Conservation (phyloP, 345 rosid species). For the Viola odorata region DNA sequence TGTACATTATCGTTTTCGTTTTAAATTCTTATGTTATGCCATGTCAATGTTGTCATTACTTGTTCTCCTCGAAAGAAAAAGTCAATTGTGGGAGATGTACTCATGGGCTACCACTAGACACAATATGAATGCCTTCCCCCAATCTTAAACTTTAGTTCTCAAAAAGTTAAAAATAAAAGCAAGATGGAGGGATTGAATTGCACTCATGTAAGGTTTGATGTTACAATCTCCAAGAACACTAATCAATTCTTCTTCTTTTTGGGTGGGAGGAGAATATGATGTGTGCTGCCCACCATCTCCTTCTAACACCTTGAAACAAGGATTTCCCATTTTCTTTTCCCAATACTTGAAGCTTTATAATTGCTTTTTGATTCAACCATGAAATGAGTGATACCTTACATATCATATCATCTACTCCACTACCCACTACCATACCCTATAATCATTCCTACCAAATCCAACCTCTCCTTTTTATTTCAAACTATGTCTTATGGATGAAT, state of each 20-base stretch:
- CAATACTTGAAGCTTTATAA: background rate
- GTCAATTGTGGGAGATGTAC: slow-evolving; percentile 10
- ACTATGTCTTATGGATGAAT: too few relatives aligned
- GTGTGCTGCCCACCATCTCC: slow-evolving; percentile 20
- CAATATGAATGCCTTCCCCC: slow-evolving; percentile 16
- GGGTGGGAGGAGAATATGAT: slow-evolving; percentile 19
- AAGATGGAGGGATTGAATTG: slow-evolving; percentile 13
- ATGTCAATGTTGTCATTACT: too few relatives aligned
- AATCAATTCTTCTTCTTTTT: too few relatives aligned
- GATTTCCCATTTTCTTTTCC: background rate
- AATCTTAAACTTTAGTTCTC: too few relatives aligned
- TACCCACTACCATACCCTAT: slow-evolving; percentile 21
- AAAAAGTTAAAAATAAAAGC: too few relatives aligned
- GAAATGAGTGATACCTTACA: slow-evolving; percentile 9
- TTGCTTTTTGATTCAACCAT: slow-evolving; percentile 21
- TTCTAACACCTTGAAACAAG: slow-evolving; percentile 12
- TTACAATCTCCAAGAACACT: slow-evolving; percentile 20
- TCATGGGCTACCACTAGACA: slow-evolving; percentile 18
- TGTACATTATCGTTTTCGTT: too few relatives aligned
- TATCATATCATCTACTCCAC: slow-evolving; percentile 21
- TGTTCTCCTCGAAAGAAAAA: too few relatives aligned
- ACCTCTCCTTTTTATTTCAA: too few relatives aligned
- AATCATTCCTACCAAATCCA: slow-evolving; percentile 15
- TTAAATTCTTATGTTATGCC: too few relatives aligned
- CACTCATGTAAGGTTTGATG: slow-evolving; percentile 15